Base-by-base conservation (phyloP, 352 stramenopile species). In the Phytopythium mirpurense region DNA sequence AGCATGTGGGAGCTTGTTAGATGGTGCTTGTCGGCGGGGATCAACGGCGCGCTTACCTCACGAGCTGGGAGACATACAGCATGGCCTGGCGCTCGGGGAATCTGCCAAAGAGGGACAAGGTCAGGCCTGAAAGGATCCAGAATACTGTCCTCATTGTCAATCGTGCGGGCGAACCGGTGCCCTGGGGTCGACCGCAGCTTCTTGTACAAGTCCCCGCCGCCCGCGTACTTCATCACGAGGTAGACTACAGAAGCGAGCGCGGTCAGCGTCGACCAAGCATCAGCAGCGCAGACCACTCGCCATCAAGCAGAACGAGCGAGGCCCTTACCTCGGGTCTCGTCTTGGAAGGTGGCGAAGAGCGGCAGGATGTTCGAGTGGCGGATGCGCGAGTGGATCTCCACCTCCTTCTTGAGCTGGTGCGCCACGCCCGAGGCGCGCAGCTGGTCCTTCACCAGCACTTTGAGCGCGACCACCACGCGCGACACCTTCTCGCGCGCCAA, bases 331-430 rank as follows among this genome's bases (percentile, higher is more conserved):
- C 78, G 76, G 9, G 65, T 85, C 36, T 78, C 65, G 62, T 93
- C 84, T 56, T 94, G 82, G 58, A 94, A 94, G 7, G 75, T 89
- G 15, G 79, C 85, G 60, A 93, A 91, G 21, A 97, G 63, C 14
- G 74, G 78, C 32, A 97, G 55, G 36, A 97, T 96, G 60, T 96
- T 87, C 47, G 77, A 63, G 59, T 97, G 87, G 11, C 78, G 73
- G 54, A 97, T 93, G 5, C 83, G 81, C 26, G 77, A 93, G 55
- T 97, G 90, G 56, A 98, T 93, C 56, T 97, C 88, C 18, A 96
- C 86, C 64, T 98, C 90, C 48, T 96, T 90, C 35, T 73, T 63
- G 2, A 97, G 69, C 46, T 95, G 87, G 27, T 96, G 74, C 9
- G 78, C 69, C 1, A 89, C 80, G 27, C 80, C 80, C 1, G 74